Base-by-base conservation (phyloP, 306 rosid genomes). In the Begonia fuchsioides region DNA sequence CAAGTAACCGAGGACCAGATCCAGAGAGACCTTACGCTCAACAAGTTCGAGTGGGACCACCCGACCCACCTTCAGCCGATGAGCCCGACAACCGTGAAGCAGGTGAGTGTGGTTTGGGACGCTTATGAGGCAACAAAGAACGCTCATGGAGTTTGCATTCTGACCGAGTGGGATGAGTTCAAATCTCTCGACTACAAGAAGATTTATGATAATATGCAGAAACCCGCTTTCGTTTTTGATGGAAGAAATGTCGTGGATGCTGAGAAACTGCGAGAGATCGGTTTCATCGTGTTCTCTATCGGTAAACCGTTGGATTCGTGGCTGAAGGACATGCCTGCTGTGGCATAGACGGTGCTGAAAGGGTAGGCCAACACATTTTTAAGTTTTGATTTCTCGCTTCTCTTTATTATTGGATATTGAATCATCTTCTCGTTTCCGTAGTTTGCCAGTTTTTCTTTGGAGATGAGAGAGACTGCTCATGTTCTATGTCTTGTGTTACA, bases 101-200 rank as follows among this genome's bases (percentile, higher is more conserved):
- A 82, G 63, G 96, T 87, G 58, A 63, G 63, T 15, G 96, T 79
- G 50, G 88, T 72, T 54, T 77, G 79, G 87, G 80, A 87, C 61
- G 96, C 94, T 8, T 82, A 87, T 15, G 92, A 78, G 48, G 92
- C 96, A 48, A 66, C 96, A 17, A 82, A 82, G 65, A 92, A 71
- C 32, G 90, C 96, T 19, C 85, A 87, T 69, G 96, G 66, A 48
- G 60, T 87, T 26, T 87, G 96, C 78, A 73, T 87, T 52, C 60
- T 87, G 59, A 87, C 96, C 0, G 96, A 87, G 66, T 87, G 96
- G 96, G 96, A 87, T 49, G 96, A 87, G 82, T 87, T 87, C 63
- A 87, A 77, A 82, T 55, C 47, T 16, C 90, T 86, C 47, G 94
- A 86, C 72, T 86, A 70, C 74, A 65, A 86, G 70, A 86, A 49